Percentiles rank a stretch among this genome's conserved stretches.
phyloP scores from a whole-genome alignment of 1,139 yeast genomes.

The Taphrina deformans region DNA sequence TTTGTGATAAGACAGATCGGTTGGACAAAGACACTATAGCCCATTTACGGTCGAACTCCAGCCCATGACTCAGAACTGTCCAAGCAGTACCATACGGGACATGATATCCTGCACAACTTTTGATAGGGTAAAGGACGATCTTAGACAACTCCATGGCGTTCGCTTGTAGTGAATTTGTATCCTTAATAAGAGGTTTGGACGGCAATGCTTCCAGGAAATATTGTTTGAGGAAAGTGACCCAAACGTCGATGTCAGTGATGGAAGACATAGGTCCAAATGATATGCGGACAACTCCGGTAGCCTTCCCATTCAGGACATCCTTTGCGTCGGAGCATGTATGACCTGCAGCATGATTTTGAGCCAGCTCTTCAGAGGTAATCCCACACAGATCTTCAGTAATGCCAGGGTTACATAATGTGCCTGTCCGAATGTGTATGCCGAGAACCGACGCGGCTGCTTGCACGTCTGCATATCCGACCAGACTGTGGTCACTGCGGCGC shows the following conservation, averaged over 20 bases:
- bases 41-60: conserved; percentile 49
- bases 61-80: conserved; percentile 44
- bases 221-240: conserved; percentile 41
- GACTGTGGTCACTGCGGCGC: conserved; percentile 40
- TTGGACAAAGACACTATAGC: conserved; percentile 42
- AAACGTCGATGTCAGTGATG: conserved; percentile 42
- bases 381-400: conserved; percentile 40
- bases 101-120: conserved; percentile 48
- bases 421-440: conserved; percentile 48
- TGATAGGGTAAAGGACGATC: conserved; percentile 47
- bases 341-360: conserved; percentile 44
- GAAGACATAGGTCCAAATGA: conserved; percentile 50
- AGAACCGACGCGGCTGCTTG: conserved; percentile 45
- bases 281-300: conserved; percentile 50
- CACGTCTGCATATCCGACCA: conserved; percentile 49
- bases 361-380: conserved; percentile 41
- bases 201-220: conserved; percentile 39
- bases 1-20: conserved; percentile 5
- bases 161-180: neutral
- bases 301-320: conserved; percentile 47
- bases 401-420: conserved; percentile 51
- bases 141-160: neutral
- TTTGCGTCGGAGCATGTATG: conserved; percentile 50
- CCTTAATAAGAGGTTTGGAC: neutral
- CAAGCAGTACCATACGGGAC: conserved; percentile 43